Percentiles rank a stretch among this genome's conserved stretches.
Evolutionary conservation across 345 rosid species (phyloP).

Genomic region (Balakata baccata): DNA sequence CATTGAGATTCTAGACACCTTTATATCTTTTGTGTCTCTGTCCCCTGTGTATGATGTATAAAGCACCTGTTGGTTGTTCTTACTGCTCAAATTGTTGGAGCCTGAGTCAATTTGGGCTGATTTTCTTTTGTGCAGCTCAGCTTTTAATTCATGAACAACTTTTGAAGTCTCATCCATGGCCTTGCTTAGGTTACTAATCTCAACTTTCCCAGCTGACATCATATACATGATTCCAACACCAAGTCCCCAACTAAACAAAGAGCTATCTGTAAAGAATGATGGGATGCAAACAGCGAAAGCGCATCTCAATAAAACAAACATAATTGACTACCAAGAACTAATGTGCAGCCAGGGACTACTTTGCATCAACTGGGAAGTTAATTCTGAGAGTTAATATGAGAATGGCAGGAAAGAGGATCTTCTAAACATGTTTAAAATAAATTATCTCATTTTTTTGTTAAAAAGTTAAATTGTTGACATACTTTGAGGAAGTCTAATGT

Average conservation of each 20-base stretch:
- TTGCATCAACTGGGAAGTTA: neutral
- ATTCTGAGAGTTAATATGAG: neutral
- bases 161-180: constrained; percentile 69
- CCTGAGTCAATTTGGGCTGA: constrained; percentile 27
- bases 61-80: constrained; percentile 19
- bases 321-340: neutral
- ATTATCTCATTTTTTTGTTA: neutral
- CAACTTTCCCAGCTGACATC: constrained; percentile 69
- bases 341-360: neutral
- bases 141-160: constrained; percentile 61
- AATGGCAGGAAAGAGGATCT: neutral
- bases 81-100: constrained; percentile 22
- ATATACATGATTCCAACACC: constrained; percentile 76
- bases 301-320: neutral
- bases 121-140: constrained; percentile 56
- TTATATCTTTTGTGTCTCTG: constrained; percentile 27
- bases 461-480: neutral
- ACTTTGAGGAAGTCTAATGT: neutral
- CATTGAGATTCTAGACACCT: constrained; percentile 19
- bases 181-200: constrained; percentile 55
- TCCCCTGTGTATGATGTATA: constrained; percentile 24
- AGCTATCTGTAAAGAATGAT: constrained; percentile 40
- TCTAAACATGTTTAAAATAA: neutral
- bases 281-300: constrained; percentile 2
- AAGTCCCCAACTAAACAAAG: constrained; percentile 57